phyloP scores from a whole-genome alignment of 768 basidiomycete genomes.

The Boletus vermiculosoides region DNA sequence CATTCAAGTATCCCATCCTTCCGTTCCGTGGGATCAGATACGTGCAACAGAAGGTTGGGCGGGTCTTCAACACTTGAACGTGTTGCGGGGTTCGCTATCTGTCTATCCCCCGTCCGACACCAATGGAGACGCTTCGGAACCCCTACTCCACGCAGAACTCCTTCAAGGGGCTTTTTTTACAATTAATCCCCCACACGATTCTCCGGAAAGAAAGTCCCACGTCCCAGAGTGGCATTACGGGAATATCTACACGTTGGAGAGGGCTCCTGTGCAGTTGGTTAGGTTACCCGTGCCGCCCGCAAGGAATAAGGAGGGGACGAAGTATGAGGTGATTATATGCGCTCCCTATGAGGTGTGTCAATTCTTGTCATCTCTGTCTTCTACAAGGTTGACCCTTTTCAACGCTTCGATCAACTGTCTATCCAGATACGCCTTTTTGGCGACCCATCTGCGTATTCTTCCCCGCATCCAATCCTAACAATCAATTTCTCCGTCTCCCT shows the following conservation, averaged over 20 bases:
- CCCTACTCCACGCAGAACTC: constrained; percentile 58
- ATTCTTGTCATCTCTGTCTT: background rate
- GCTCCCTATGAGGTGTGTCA: constrained; percentile 75
- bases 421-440: constrained; percentile 79
- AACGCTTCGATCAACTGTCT: background rate
- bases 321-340: constrained; percentile 70
- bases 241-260: constrained; percentile 76
- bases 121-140: constrained; percentile 21
- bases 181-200: constrained; percentile 46
- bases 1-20: constrained; percentile 62
- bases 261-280: constrained; percentile 47
- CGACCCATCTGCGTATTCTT: constrained; percentile 50
- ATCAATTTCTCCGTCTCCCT: constrained; percentile 51
- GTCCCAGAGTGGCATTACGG: constrained; percentile 72
- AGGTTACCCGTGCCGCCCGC: constrained; percentile 46
- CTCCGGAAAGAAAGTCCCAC: constrained; percentile 26
- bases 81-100: constrained; percentile 64
- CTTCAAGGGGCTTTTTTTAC: constrained; percentile 77
- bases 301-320: constrained; percentile 40
- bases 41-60: constrained; percentile 86
- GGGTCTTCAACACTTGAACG: constrained; percentile 73
- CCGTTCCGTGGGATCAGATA: constrained; percentile 63
- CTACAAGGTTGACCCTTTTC: background rate
- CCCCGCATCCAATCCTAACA: constrained; percentile 51
- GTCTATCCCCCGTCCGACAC: constrained; percentile 45